Base-by-base conservation (phyloP, 2,329 filamentous ascomycete genomes). In the Sporothrix globosa region DNA sequence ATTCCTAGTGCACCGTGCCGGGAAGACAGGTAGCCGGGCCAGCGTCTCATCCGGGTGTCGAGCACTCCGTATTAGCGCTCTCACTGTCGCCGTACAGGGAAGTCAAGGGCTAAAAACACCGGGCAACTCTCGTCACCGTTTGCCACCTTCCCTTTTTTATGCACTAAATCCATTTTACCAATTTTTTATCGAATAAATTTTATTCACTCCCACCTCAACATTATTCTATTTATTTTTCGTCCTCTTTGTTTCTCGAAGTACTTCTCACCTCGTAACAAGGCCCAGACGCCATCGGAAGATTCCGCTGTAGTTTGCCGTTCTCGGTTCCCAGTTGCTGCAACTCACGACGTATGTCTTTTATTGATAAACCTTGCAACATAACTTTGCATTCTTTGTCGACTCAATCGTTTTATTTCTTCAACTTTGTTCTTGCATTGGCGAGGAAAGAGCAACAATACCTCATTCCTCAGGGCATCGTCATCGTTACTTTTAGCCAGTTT, bases 181-280 rank as follows among this genome's bases (percentile, higher is more conserved):
- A 65, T 50, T 48, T 27, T 65, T 48, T 34, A 63, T 63, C 39
- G 39, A 63, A 46, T 63, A 46, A 63, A 17, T 27, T 63, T 63
- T 63, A 63, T 63, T 61, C 39, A 24, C 17, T 48, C 41, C 46
- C 39, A 9, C 30, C 41, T 19, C 14, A 34, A 27, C 19, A 10
- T 50, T 63, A 39, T 65, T 46, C 30, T 65, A 65, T 17, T 56
- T 54, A 13, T 68, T 63, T 63, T 70, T 66, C 44, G 30, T n/a
- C 19, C 41, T 60, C 52, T 67, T 70, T 67, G 39, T 56, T 67
- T 58, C 41, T 19, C 24, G 34, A 34, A 39, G 50, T 58, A 27
- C 39, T 44, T 67, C 24, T 65, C 19, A 19, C 11, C 63, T 34
- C 46, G 56, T 46, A 46, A 34, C 46, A 66, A 48, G 46, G 46